Evolutionary conservation across 2,329 filamentous ascomycete species (phyloP).

Genomic region (Colletotrichum lindemuthianum): DNA sequence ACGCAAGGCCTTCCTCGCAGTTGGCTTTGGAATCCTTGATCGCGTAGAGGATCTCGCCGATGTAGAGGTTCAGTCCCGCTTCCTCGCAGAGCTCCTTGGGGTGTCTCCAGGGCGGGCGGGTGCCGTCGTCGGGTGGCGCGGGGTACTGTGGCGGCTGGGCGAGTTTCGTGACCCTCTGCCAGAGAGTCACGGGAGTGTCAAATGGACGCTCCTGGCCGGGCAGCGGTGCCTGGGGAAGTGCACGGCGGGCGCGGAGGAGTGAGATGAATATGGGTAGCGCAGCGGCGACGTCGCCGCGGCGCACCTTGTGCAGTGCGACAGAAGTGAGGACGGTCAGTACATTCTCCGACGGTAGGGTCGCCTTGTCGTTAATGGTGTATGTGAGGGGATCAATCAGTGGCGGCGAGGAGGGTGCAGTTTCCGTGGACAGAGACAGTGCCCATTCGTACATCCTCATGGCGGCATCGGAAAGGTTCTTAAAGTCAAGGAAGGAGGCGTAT

Average conservation of each 20-base stretch:
- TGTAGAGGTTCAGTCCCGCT: conserved; percentile 86
- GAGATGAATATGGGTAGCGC: conserved; percentile 89
- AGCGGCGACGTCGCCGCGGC: conserved; percentile 69
- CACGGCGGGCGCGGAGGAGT: conserved; percentile 81
- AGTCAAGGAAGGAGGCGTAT: conserved; percentile 87
- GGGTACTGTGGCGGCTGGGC: conserved; percentile 72
- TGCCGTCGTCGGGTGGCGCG: conserved; percentile 74
- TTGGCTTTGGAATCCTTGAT: conserved; percentile 57
- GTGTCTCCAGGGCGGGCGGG: conserved; percentile 71
- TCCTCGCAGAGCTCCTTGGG: conserved; percentile 80
- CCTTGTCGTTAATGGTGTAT: conserved; percentile 69
- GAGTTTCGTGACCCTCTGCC: conserved; percentile 38
- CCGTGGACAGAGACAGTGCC: conserved; percentile 78
- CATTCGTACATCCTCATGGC: conserved; percentile 79
- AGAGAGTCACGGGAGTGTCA: conserved; percentile 6
- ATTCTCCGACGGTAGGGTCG: conserved; percentile 73
- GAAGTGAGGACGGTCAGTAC: conserved; percentile 79
- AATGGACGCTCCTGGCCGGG: conserved; percentile 30
- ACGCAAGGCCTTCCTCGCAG: conserved; percentile 79
- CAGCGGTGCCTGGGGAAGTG: conserved; percentile 53
- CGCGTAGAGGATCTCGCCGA: conserved; percentile 91
- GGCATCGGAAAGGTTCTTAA: conserved; percentile 72
- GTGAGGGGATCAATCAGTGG: conserved; percentile 68
- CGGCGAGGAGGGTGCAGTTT: conserved; percentile 53
- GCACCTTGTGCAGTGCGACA: conserved; percentile 81